These are phyloP conservation scores for Neofusicoccum laricinum DNA, from an alignment of 2,329 filamentous ascomycete genomes.

Conservation along the genomic window DNA sequence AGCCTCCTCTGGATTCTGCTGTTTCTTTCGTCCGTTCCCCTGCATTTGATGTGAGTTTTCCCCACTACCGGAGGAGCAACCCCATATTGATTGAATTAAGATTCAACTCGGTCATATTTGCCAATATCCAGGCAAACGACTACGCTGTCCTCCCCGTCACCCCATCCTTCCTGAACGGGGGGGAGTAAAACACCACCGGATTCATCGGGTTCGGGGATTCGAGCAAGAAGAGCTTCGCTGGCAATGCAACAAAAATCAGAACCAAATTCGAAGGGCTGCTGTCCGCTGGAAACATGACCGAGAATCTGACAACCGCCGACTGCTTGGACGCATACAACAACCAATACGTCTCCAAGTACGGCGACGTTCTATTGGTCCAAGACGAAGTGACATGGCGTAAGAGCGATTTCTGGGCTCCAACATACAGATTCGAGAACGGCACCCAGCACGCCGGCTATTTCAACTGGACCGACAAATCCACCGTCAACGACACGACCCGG, in stretches of 20 bases:
- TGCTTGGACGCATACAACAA: neutral
- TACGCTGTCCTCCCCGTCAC: neutral
- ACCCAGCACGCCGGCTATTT: neutral
- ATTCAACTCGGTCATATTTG: constrained; percentile 7
- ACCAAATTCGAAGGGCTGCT: neutral
- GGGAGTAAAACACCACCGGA: neutral
- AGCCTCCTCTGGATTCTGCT: constrained; percentile 23
- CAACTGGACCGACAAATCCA: neutral
- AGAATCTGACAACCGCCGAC: neutral
- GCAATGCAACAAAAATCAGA: neutral
- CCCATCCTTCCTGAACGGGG: neutral
- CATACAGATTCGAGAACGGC: neutral
- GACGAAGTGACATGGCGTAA: neutral
- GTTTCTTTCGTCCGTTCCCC: constrained; percentile 31
- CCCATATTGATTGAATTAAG: neutral
- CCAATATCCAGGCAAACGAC: constrained; percentile 3
- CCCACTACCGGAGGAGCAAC: too few relatives aligned
- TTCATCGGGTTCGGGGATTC: neutral
- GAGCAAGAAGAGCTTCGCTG: neutral
- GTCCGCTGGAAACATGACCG: neutral
- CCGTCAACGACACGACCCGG: neutral
- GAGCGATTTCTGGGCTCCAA: neutral
- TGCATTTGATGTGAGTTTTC: constrained; percentile 36
- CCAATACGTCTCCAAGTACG: neutral
- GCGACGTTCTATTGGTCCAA: neutral